These are phyloP conservation scores for Vigna angularis DNA, from an alignment of 306 rosid species.

Conservation along the genomic window DNA sequence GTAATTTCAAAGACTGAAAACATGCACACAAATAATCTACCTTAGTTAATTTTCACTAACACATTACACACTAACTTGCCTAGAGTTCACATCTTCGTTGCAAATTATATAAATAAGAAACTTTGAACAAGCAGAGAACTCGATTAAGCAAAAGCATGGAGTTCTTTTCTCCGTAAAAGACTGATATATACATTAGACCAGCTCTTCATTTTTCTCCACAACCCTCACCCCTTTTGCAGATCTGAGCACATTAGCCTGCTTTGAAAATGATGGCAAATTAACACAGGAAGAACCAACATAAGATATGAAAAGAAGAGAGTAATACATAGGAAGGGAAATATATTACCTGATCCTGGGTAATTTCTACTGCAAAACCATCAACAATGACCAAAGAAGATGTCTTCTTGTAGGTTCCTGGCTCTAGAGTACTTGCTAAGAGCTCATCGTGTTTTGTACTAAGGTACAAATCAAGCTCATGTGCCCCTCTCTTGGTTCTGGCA, in stretches of 20 bases:
- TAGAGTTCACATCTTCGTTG: background rate
- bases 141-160: conserved; percentile 9
- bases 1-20: background rate
- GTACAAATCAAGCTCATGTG: conserved; percentile 71
- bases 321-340: too few species aligned
- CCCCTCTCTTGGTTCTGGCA: conserved; percentile 57
- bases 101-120: conserved; percentile 13
- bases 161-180: conserved; percentile 18
- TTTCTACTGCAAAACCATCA: conserved; percentile 83
- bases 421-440: conserved; percentile 63
- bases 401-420: conserved; percentile 75
- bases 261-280: conserved; percentile 5
- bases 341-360: conserved; percentile 73
- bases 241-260: conserved; percentile 84
- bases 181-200: conserved; percentile 37
- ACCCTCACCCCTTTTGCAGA: conserved; percentile 88
- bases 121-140: background rate
- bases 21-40: conserved; percentile 23
- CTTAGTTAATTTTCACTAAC: conserved; percentile 2
- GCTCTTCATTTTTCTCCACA: conserved; percentile 84
- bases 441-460: conserved; percentile 85
- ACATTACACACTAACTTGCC: background rate
- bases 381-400: conserved; percentile 79
- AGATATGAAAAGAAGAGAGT: background rate
- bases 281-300: background rate